A percentile compares a stretch with the other conserved stretches of the same genome.
Conservation (phyloP, 768 basidiomycete species). For the Tephrocybe sp. region DNA sequence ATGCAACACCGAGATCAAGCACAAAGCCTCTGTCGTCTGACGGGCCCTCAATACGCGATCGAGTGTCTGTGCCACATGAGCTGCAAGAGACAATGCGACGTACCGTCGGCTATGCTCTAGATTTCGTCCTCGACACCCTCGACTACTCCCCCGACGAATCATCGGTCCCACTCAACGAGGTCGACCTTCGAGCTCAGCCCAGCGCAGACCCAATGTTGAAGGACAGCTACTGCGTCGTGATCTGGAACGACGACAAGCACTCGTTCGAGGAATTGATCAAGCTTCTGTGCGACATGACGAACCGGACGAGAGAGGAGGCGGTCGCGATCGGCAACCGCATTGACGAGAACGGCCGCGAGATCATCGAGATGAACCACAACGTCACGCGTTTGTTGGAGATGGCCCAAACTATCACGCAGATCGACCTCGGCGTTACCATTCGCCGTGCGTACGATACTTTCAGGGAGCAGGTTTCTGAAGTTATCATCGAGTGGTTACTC, state of each 20-base stretch:
- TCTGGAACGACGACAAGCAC: slow-evolving; percentile 99
- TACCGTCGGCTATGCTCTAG: slow-evolving; percentile 75
- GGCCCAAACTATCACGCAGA: slow-evolving; percentile 77
- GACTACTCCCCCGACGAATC: slow-evolving; percentile 83
- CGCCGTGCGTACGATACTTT: slow-evolving; percentile 87
- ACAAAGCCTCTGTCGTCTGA: slow-evolving; percentile 46
- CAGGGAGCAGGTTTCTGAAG: slow-evolving; percentile 79
- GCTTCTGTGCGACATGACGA: slow-evolving; percentile 60
- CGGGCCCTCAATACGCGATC: slow-evolving; percentile 59
- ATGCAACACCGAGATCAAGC: slow-evolving; percentile 41
- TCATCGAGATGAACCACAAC: slow-evolving; percentile 73
- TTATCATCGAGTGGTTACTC: slow-evolving; percentile 84
- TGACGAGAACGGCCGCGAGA: slow-evolving; percentile 80
- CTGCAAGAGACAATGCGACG: slow-evolving; percentile 72
- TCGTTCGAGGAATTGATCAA: slow-evolving; percentile 86
- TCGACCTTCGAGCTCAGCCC: slow-evolving; percentile 70
- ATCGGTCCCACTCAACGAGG: slow-evolving; percentile 61
- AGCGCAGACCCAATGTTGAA: slow-evolving; percentile 78
- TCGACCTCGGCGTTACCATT: slow-evolving; percentile 90
- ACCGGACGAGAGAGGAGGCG: slow-evolving; percentile 58
- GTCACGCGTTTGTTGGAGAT: slow-evolving; percentile 64
- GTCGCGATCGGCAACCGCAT: slow-evolving; percentile 54
- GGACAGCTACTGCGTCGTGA: slow-evolving; percentile 76
- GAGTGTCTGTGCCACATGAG: slow-evolving; percentile 58
- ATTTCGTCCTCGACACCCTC: slow-evolving; percentile 81